Conservation (phyloP, 75 land plant species). For the Sequoiadendron giganteum region DNA sequence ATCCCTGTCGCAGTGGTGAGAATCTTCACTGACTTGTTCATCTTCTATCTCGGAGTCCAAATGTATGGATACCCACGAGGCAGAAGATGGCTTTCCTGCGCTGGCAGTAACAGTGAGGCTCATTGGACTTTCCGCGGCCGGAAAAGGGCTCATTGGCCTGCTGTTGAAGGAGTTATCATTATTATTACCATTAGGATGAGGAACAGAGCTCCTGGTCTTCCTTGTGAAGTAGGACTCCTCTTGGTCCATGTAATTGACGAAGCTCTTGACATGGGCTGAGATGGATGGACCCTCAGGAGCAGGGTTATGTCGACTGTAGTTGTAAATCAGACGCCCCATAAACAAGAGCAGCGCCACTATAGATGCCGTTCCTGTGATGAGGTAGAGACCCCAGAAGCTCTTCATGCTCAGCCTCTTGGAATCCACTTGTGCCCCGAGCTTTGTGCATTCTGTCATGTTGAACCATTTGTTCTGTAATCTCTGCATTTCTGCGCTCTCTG, state of each 20-base stretch:
- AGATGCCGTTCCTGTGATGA: constrained; percentile 61
- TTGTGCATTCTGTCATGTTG: constrained; percentile 23
- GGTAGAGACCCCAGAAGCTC: constrained; percentile 75
- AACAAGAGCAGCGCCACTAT: constrained; percentile 28
- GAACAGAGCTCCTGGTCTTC: neutral
- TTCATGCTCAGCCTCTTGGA: constrained; percentile 43
- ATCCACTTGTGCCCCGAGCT: constrained; percentile 12
- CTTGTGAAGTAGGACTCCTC: neutral
- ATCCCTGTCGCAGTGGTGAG: neutral
- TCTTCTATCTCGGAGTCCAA: neutral
- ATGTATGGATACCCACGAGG: neutral
- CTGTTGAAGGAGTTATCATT: neutral
- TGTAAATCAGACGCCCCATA: constrained; percentile 17
- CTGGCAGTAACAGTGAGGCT: neutral
- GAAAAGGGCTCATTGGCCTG: neutral
- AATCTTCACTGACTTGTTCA: neutral
- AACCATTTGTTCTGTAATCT: constrained; percentile 37
- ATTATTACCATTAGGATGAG: neutral
- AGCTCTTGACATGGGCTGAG: neutral
- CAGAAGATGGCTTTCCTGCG: neutral
- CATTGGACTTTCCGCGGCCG: neutral
- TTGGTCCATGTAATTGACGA: constrained; percentile 17
- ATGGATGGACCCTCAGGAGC: neutral
- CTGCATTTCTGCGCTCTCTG: constrained; percentile 41
- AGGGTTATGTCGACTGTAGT: neutral